Evolutionary conservation across 805 yeast genomes (phyloP), one percentile per base, ranked within the genome.

Genomic region (Yamadazyma kitorensis): DNA sequence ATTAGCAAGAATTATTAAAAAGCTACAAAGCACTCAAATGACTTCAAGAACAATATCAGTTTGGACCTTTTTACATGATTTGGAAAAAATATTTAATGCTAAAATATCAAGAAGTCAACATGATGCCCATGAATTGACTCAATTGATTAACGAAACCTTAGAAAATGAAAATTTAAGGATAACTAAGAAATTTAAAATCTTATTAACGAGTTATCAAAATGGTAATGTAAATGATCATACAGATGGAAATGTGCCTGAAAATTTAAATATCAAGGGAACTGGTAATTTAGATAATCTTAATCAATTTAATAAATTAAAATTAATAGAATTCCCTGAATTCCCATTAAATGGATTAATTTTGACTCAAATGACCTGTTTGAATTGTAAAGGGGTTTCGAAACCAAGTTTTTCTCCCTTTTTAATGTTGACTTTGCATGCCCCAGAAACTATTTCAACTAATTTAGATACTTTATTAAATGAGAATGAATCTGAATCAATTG

Each of bases 61-160:
- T 1, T 82, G 95, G 89, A 81, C 86, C 1, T 73, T 89, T 31
- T 61, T 91, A 13, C 81, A 73, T 33, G 80, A 77, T 8, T 59
- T 93, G 32, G 98, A 91, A 51, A 57, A 56, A 7, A 79, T 84
- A 11, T 84, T 81, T 59, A 74, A 79, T 36, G 80, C 89, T 3
- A 78, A 76, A 44, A 80, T 93, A 17, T 80, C 95, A 2, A 64
- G 47, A 22, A 76, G 76, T 29, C 98, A 93, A 56, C 95, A 91
- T 51, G 98, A 91, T 61, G 96, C 98, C 0, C 97, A 93, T 49
- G 98, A 91, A 51, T 68, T 93, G 43, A 74, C 91, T 19, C 95
- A 87, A 53, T 59, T 86, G 33, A 70, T 89, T 14, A 61, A 91
- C 15, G 95, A 89, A 49, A 80, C 91, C 0, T 63, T 93, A 32